Evolutionary conservation across 176 grass and related monocot genomes (phyloP).

Genomic region (Stipa capillata): DNA sequence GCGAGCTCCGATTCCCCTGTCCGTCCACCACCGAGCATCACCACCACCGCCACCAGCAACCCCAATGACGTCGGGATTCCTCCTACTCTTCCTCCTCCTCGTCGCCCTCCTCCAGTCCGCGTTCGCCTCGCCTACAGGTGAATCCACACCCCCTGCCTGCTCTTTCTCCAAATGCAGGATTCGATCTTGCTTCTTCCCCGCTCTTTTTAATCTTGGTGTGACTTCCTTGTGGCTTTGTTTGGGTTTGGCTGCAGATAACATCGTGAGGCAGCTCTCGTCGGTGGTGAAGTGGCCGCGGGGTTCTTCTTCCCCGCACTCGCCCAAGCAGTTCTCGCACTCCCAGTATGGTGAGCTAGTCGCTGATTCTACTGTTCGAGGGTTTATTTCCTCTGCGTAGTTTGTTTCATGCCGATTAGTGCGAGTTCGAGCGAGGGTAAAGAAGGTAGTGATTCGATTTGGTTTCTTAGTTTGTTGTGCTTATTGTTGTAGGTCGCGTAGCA

Average conservation of each 20-base stretch:
- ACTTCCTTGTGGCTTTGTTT: neutral
- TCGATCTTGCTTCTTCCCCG: neutral
- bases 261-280: constrained; percentile 72
- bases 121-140: constrained; percentile 28
- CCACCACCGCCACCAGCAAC: too few species aligned
- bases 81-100: too few species aligned
- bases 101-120: constrained; percentile 14
- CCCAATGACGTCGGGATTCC: constrained; percentile 27
- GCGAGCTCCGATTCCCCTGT: neutral
- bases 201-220: too few species aligned
- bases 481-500: too few species aligned
- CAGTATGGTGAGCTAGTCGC: constrained; percentile 23
- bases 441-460: neutral
- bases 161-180: neutral
- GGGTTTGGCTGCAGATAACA: constrained; percentile 34
- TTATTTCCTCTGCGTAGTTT: neutral
- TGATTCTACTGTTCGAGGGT: neutral
- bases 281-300: constrained; percentile 75
- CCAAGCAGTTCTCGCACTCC: constrained; percentile 9
- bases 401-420: neutral
- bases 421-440: neutral
- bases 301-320: constrained; percentile 20
- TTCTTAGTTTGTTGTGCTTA: neutral
- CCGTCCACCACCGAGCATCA: neutral
- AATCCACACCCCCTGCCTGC: neutral